A percentile compares a stretch with the other conserved stretches of the same genome.
Evolutionary conservation across 2,329 filamentous ascomycete genomes (phyloP).

Genomic region (Penicillium janthinellum): DNA sequence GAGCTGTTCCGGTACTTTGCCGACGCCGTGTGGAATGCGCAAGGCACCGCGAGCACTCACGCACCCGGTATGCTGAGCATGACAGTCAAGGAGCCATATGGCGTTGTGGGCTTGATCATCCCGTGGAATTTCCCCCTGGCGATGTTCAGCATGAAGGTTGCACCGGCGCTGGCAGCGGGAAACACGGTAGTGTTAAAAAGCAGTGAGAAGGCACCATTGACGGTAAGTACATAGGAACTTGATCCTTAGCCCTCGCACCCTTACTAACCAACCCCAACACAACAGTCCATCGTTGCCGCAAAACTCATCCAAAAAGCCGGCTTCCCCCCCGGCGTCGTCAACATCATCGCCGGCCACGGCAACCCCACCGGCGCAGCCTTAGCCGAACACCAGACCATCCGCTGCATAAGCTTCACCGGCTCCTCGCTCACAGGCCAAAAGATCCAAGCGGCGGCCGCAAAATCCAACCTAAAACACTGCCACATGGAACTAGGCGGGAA

Average conservation of each 20-base stretch:
- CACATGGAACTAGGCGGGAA: slow-evolving; percentile 42
- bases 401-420: slow-evolving; percentile 64
- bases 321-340: slow-evolving; percentile 49
- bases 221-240: slow-evolving; percentile 39
- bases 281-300: slow-evolving; percentile 39
- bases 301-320: slow-evolving; percentile 43
- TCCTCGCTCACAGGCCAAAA: slow-evolving; percentile 59
- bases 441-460: slow-evolving; percentile 47
- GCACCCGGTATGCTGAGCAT: slow-evolving; percentile 31
- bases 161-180: slow-evolving; percentile 61
- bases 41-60: slow-evolving; percentile 36
- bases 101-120: slow-evolving; percentile 47
- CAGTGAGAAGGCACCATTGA: slow-evolving; percentile 64
- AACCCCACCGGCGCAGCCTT: slow-evolving; percentile 55
- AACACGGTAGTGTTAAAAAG: slow-evolving; percentile 65
- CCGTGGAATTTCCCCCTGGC: slow-evolving; percentile 42
- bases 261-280: not conserved
- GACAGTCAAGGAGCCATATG: slow-evolving; percentile 54
- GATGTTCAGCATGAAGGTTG: slow-evolving; percentile 56
- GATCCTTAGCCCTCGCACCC: too few relatives aligned
- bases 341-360: slow-evolving; percentile 63
- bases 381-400: slow-evolving; percentile 61
- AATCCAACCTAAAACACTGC: slow-evolving; percentile 40
- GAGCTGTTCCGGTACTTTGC: slow-evolving; percentile 32
- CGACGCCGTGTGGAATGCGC: slow-evolving; percentile 31